Evolutionary conservation across 805 yeast genomes (phyloP), one percentile per base, ranked within the genome.

Genomic region (Geotrichum ghanense): DNA sequence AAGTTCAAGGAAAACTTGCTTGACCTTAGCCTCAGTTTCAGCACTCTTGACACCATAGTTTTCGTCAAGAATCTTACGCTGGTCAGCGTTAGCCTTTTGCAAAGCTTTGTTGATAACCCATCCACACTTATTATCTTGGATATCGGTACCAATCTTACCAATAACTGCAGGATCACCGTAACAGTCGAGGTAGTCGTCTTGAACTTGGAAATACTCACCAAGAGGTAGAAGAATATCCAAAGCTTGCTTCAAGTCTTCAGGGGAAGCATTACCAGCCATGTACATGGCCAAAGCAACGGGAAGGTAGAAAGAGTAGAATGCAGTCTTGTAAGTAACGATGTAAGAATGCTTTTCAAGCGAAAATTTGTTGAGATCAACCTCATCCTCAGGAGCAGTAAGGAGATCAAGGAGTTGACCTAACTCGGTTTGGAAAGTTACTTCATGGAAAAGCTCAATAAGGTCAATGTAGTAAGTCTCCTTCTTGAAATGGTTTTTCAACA

Each of bases 121-220:
- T 41, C 96, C 84, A 68, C 99, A 92, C 69, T 92, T 92, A 78
- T 92, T 92, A 69, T 92, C 99, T 70, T 84, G 84, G 62, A 92
- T 92, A 65, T 92, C 99, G 50, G 98, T 92, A 56, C 99, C 99
- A 56, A 92, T 87, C 74, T 92, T 92, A 53, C 99, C 99, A 61
- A 89, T 92, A 60, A 90, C 87, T 62, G 85, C 94, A 40, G 98
- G 96, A 58, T 90, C 87, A 54, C 98, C 99, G 62, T 86, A 92
- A 67, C 96, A 86, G 68, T 92, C 99, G 55, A 92, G 76, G 71
- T 74, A 92, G 66, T 92, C 99, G 64, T 92, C 99, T 71, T 92
- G 98, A 56, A 92, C 86, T 72, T 92, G 99, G 81, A 92, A 92
- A 66, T 92, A 92, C 67, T 92, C 97, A 50, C 99, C 99, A 56